Percentiles rank a stretch among this genome's conserved stretches.
phyloP scores from a whole-genome alignment of 2,329 filamentous ascomycete genomes.

The Fusarium pseudoanthophilum region DNA sequence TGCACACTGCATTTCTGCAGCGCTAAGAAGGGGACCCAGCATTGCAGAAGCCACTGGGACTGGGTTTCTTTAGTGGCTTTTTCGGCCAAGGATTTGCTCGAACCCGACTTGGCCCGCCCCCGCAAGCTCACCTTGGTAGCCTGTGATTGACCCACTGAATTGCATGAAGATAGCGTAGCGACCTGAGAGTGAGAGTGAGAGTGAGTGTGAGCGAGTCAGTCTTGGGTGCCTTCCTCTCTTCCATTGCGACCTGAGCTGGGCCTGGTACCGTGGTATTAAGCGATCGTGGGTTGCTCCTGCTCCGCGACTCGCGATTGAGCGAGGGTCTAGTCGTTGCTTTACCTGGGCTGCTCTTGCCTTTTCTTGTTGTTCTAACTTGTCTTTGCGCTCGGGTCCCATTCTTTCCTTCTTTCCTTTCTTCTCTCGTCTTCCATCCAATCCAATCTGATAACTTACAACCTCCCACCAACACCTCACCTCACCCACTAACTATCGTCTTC shows the following conservation, averaged over 20 bases:
- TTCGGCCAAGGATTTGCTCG: conserved; percentile 24
- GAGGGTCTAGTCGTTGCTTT: neutral
- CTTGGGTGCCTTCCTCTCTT: neutral
- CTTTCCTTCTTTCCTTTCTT: conserved; percentile 27
- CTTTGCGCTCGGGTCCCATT: conserved; percentile 12
- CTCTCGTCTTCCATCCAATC: conserved; percentile 10
- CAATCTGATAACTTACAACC: conserved; percentile 6
- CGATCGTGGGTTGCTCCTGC: conserved; percentile 38
- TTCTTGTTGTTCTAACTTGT: neutral
- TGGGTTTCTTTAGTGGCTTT: conserved; percentile 4
- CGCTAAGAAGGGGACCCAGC: conserved; percentile 20
- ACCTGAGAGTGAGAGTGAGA: neutral
- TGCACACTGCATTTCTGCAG: neutral
- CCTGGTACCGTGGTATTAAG: conserved; percentile 35
- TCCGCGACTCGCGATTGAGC: conserved; percentile 12
- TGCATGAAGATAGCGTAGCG: conserved; percentile 14
- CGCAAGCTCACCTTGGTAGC: conserved; percentile 39
- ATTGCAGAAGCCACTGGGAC: conserved; percentile 18
- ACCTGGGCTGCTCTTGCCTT: neutral
- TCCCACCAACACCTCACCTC: neutral
- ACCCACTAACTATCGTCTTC: neutral
- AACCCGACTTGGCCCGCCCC: conserved; percentile 42
- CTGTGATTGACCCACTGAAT: conserved; percentile 28
- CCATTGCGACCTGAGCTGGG: neutral
- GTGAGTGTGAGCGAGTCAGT: conserved; percentile 36